Percentiles rank a stretch among this genome's conserved stretches.
Conservation (phyloP, 345 rosid genomes). For the Eucalyptus decipiens region DNA sequence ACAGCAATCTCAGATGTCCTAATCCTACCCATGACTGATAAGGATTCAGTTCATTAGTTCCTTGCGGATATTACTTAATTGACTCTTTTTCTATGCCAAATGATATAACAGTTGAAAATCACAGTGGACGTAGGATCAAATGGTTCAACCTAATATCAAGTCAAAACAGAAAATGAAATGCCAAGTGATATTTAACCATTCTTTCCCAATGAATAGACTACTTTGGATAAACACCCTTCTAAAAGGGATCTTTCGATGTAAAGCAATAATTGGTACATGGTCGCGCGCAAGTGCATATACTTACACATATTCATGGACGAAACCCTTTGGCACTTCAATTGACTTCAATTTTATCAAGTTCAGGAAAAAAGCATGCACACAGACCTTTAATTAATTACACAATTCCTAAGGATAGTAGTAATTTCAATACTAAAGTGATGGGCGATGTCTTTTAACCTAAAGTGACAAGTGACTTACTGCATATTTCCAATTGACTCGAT, state of each 20-base stretch:
- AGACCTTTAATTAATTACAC: background rate
- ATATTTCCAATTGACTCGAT: background rate
- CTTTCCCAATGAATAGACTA: background rate
- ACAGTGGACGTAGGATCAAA: background rate
- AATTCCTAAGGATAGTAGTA: background rate
- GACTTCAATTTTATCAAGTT: background rate
- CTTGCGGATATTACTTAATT: background rate
- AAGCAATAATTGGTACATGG: background rate
- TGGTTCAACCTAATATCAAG: background rate
- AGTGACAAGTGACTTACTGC: background rate
- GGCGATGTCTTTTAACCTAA: background rate
- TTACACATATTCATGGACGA: background rate
- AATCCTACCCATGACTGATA: background rate
- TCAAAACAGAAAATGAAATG: background rate
- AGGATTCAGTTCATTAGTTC: background rate
- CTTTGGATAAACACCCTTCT: background rate
- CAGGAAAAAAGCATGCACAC: background rate
- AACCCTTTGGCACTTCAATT: background rate
- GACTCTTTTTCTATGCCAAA: background rate
- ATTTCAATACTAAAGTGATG: background rate
- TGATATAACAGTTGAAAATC: background rate
- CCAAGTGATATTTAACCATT: background rate
- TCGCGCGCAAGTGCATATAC: background rate
- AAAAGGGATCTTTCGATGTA: background rate
- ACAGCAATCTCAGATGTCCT: background rate